These are phyloP conservation scores for Myriangium duriaei DNA, from an alignment of 2,329 filamentous ascomycete genomes.

Conservation along the genomic window DNA sequence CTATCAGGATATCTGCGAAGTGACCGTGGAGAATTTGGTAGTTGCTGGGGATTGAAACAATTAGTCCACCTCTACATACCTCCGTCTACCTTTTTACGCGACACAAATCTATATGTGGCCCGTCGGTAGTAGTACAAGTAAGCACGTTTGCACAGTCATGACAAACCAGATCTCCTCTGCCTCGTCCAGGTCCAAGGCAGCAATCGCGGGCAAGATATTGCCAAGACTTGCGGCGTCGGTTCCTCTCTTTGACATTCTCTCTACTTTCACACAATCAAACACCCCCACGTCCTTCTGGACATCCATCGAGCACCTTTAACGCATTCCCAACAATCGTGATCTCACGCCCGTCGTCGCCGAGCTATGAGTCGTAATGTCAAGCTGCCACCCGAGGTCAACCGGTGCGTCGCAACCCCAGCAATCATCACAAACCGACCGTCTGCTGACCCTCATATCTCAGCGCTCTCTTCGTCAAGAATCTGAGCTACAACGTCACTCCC, in stretches of 20 bases:
- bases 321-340: constrained; percentile 8
- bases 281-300: neutral
- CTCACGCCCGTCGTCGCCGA: constrained; percentile 35
- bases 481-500: constrained; percentile 98
- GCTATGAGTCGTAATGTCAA: constrained; percentile 94
- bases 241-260: too few relatives aligned
- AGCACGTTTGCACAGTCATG: too few relatives aligned
- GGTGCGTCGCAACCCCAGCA: constrained; percentile 39
- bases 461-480: constrained; percentile 99
- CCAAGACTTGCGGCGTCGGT: neutral
- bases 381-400: constrained; percentile 98
- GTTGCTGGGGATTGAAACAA: too few relatives aligned
- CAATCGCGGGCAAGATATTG: too few relatives aligned
- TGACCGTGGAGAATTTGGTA: too few relatives aligned
- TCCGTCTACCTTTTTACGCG: too few relatives aligned
- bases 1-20: too few relatives aligned
- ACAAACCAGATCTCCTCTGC: too few relatives aligned
- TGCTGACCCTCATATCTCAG: constrained; percentile 40
- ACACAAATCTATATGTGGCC: too few relatives aligned
- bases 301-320: constrained; percentile 10
- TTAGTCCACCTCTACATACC: too few relatives aligned
- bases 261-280: neutral
- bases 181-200: too few relatives aligned
- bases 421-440: constrained; percentile 2
- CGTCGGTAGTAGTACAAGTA: too few relatives aligned